Conservation (phyloP, 2,329 filamentous ascomycete species). For the Calonectria pseudoturangicola region DNA sequence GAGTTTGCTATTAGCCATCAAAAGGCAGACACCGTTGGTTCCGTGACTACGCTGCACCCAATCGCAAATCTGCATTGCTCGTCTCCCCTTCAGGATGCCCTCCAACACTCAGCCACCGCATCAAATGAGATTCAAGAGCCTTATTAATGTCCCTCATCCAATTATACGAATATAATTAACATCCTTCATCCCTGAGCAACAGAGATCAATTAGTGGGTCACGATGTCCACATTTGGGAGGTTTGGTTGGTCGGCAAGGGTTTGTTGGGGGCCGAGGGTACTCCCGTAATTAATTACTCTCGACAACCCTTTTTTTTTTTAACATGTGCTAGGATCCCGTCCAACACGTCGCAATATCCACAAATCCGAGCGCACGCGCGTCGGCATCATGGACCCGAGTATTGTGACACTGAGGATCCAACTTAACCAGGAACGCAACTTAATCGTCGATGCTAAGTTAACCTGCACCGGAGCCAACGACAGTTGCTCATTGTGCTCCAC, state of each 20-base stretch:
- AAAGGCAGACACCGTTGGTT: background rate
- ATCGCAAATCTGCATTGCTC: background rate
- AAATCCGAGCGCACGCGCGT: constrained; percentile 24
- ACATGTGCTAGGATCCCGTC: constrained; percentile 22
- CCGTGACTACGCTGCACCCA: background rate
- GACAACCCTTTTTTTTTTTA: constrained; percentile 16
- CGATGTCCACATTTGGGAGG: constrained; percentile 18
- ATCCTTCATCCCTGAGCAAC: constrained; percentile 32
- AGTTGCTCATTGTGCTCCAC: background rate
- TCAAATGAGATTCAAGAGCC: constrained; percentile 27
- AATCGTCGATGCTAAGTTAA: constrained; percentile 27
- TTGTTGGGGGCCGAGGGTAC: constrained; percentile 50
- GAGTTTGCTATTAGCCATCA: background rate
- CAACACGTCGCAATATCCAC: constrained; percentile 25
- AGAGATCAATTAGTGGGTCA: constrained; percentile 21
- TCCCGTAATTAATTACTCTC: constrained; percentile 28
- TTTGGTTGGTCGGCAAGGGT: constrained; percentile 29
- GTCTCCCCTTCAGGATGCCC: background rate
- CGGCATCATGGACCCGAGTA: constrained; percentile 18
- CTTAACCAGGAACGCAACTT: constrained; percentile 21
- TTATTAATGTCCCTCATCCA: constrained; percentile 13
- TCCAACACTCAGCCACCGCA: constrained; percentile 6
- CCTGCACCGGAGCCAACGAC: background rate
- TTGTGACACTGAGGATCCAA: constrained; percentile 1
- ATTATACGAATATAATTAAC: constrained; percentile 34